phyloP scores from a whole-genome alignment of 352 stramenopile species.

The Phytophthora cryptogea region DNA sequence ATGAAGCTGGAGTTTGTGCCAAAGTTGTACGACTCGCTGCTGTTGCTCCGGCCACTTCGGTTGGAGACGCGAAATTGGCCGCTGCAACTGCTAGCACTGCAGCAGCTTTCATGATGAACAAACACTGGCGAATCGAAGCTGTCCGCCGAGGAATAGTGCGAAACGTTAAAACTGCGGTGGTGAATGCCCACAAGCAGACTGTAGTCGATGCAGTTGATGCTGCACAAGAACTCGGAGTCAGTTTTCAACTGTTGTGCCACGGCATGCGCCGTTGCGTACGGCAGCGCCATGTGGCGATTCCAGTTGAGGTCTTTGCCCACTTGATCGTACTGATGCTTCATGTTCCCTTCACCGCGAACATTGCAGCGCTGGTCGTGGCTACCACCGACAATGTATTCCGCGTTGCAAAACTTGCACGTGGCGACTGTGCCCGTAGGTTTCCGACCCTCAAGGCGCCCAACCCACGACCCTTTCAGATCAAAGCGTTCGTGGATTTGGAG shows the following conservation, averaged over 20 bases:
- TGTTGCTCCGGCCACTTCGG: constrained; percentile 30
- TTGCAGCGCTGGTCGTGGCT: constrained; percentile 73
- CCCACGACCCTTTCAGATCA: constrained; percentile 86
- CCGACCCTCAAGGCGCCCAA: constrained; percentile 73
- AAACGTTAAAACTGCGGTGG: constrained; percentile 87
- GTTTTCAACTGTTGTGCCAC: constrained; percentile 75
- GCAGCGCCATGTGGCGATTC: constrained; percentile 81
- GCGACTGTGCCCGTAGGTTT: constrained; percentile 73
- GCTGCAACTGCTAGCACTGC: constrained; percentile 20
- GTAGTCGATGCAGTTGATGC: constrained; percentile 96
- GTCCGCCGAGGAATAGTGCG: constrained; percentile 66
- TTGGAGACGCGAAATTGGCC: constrained; percentile 23
- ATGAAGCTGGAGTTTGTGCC: constrained; percentile 32
- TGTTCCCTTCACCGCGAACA: constrained; percentile 64
- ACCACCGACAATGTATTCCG: constrained; percentile 67
- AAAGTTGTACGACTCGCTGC: constrained; percentile 27
- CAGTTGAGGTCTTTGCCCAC: constrained; percentile 86
- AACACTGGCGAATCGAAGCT: constrained; percentile 43
- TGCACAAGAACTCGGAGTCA: constrained; percentile 91
- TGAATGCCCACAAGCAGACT: constrained; percentile 94
- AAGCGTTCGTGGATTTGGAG: constrained; percentile 84
- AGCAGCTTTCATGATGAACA: constrained; percentile 29
- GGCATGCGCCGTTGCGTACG: constrained; percentile 49
- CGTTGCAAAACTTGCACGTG: constrained; percentile 76
- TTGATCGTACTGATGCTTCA: constrained; percentile 80